phyloP scores from a whole-genome alignment of 108 stramenopile genomes.

The Nitzschia palea region DNA sequence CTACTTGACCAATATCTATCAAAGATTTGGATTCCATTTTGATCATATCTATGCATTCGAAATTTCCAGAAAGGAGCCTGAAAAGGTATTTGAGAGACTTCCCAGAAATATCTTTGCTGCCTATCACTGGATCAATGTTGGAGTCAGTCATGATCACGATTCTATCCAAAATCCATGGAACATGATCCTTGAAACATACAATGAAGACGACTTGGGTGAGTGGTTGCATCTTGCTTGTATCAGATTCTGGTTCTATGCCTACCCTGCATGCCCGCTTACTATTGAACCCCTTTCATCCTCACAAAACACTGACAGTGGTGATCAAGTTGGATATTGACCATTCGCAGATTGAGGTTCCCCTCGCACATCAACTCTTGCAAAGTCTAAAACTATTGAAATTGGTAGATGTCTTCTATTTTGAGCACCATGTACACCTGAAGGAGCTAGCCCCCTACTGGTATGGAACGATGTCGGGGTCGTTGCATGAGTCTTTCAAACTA shows the following conservation, averaged over 20 bases:
- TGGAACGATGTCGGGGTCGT: too few species aligned
- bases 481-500: neutral
- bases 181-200: neutral
- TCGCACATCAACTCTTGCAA: neutral
- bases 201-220: slow-evolving; percentile 2
- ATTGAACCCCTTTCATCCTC: too few species aligned
- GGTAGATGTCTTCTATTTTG: neutral
- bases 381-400: neutral
- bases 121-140: slow-evolving; percentile 1
- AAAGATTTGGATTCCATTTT: slow-evolving; percentile 9
- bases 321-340: neutral
- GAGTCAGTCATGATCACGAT: neutral
- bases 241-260: neutral
- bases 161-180: neutral
- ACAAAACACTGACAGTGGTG: neutral
- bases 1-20: neutral
- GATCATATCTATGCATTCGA: slow-evolving; percentile 1
- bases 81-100: neutral
- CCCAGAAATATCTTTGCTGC: neutral
- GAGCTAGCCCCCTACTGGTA: too few species aligned
- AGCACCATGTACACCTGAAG: neutral
- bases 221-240: neutral
- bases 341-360: neutral
- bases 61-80: neutral
- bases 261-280: too few species aligned